phyloP scores from a whole-genome alignment of 192 early-diverging fungal genomes.

The Coemansia sp. region DNA sequence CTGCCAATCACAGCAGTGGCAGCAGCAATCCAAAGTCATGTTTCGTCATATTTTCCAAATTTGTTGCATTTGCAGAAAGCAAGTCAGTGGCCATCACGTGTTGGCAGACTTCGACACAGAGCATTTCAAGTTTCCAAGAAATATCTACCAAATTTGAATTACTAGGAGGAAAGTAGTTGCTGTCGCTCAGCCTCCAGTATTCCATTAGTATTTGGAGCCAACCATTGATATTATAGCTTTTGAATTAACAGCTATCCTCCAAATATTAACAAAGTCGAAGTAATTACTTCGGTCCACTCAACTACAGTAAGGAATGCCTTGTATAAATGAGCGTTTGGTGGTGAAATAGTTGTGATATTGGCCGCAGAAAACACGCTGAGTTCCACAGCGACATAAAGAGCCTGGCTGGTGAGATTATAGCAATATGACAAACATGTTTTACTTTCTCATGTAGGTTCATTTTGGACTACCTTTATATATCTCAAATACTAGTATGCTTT shows the following conservation, averaged over 20 bases:
- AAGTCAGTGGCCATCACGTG: no score
- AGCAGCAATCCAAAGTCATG: no score
- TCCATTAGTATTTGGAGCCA: neutral
- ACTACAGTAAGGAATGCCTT: conserved; percentile 23
- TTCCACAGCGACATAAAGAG: no score
- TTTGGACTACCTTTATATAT: no score
- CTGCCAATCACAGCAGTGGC: no score
- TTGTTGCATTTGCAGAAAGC: no score
- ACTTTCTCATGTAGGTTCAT: no score
- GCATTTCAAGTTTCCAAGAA: neutral
- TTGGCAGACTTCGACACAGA: neutral
- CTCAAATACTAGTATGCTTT: no score
- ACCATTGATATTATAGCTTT: conserved; percentile 13
- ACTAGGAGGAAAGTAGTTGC: neutral
- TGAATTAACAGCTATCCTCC: conserved; percentile 19
- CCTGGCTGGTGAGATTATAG: no score
- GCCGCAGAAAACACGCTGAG: no score
- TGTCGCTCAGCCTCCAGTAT: neutral
- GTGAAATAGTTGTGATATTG: neutral
- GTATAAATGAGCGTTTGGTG: conserved; percentile 22
- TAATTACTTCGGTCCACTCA: conserved; percentile 32
- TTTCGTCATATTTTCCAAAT: no score
- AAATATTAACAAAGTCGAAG: conserved; percentile 31
- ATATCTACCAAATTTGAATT: neutral
- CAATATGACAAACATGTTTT: no score